These are phyloP conservation scores for Diaporthe citrichinensis DNA, from an alignment of 2,329 filamentous ascomycete genomes.

Conservation along the genomic window DNA sequence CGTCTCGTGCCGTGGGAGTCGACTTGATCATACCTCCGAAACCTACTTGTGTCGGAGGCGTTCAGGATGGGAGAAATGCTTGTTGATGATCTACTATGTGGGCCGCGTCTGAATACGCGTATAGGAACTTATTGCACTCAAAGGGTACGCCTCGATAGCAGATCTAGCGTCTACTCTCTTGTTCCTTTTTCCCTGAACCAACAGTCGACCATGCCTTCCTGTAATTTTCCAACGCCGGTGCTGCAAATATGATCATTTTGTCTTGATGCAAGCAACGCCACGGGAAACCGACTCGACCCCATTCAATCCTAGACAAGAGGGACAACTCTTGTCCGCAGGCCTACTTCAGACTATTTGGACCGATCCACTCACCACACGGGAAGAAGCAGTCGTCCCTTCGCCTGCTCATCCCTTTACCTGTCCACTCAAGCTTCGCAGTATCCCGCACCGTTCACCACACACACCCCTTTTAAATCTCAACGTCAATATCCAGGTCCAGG, in stretches of 20 bases:
- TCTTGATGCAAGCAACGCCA: conserved; percentile 5
- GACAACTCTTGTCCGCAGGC: background rate
- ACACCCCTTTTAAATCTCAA: conserved; percentile 72
- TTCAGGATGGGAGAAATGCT: background rate
- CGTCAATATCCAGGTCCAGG: conserved; percentile 91
- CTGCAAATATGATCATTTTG: background rate
- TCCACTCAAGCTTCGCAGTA: background rate
- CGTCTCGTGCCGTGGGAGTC: background rate
- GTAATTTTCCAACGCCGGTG: conserved; percentile 23
- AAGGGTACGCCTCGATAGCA: background rate
- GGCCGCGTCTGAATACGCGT: background rate
- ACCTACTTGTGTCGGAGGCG: no score
- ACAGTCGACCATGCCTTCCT: background rate
- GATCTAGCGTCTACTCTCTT: conserved; percentile 2
- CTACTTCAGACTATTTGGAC: background rate
- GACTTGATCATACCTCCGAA: background rate
- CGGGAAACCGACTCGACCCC: no score
- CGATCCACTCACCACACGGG: no score
- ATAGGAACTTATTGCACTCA: background rate
- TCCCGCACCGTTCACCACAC: no score
- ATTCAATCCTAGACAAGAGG: background rate
- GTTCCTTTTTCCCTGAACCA: background rate
- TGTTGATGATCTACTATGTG: background rate
- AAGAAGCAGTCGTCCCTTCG: no score
- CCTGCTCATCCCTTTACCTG: background rate